Percentiles rank a stretch among this genome's conserved stretches.
Evolutionary conservation across 2,329 filamentous ascomycete species (phyloP).

Genomic region (Esteya vermicola): DNA sequence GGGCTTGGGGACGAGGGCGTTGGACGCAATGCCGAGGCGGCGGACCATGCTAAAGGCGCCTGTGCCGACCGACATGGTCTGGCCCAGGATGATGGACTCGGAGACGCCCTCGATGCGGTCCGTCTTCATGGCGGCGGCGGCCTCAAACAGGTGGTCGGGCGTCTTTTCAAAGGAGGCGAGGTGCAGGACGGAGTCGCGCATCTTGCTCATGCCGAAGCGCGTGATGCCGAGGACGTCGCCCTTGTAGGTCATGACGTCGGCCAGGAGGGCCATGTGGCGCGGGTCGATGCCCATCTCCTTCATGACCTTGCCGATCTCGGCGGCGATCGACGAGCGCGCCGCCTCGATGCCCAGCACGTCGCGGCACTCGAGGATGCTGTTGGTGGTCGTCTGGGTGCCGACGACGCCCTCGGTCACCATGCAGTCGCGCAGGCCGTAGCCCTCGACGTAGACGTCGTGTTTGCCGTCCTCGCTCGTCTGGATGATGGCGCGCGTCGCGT

Average conservation of each 20-base stretch:
- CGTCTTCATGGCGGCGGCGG: conserved; percentile 79
- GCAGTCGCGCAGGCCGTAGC: conserved; percentile 76
- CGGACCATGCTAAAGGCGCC: conserved; percentile 84
- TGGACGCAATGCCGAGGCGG: conserved; percentile 50
- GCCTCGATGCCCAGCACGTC: conserved; percentile 92
- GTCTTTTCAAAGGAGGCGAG: conserved; percentile 97
- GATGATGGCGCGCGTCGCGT: conserved; percentile 77
- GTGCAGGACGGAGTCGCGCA: conserved; percentile 87
- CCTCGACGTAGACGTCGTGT: conserved; percentile 74
- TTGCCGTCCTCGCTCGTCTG: conserved; percentile 59
- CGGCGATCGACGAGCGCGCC: conserved; percentile 74
- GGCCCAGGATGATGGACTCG: conserved; percentile 97
- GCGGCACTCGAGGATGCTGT: conserved; percentile 80
- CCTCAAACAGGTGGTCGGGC: conserved; percentile 91
- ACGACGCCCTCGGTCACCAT: conserved; percentile 91
- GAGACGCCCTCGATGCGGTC: conserved; percentile 87
- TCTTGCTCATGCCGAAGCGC: conserved; percentile 89
- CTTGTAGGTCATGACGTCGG: conserved; percentile 98
- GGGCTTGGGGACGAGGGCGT: conserved; percentile 41
- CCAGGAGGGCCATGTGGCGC: conserved; percentile 91
- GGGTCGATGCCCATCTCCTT: conserved; percentile 90
- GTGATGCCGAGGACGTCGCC: conserved; percentile 95
- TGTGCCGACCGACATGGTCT: conserved; percentile 83
- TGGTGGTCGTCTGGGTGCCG: conserved; percentile 59
- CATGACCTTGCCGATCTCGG: conserved; percentile 84